Evolutionary conservation across 2,329 filamentous ascomycete genomes (phyloP).

Genomic region (Stemphylium vesicarium): DNA sequence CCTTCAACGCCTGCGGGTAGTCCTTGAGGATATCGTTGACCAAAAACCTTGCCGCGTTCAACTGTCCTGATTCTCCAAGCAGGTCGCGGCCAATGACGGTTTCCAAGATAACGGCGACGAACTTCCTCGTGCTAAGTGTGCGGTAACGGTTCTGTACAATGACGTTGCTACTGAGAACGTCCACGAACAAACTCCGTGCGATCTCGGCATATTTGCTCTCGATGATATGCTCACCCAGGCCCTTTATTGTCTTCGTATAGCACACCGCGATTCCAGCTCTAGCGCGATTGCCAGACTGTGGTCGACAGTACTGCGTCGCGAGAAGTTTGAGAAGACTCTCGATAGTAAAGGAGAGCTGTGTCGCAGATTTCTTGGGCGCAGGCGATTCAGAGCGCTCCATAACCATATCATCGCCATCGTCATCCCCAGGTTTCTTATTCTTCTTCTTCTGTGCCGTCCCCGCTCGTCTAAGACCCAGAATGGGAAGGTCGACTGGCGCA

Average conservation of each 20-base stretch:
- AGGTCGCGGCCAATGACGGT: conserved; percentile 81
- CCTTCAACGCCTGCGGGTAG: conserved; percentile 87
- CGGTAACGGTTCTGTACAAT: conserved; percentile 87
- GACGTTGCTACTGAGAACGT: conserved; percentile 76
- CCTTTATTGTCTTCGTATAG: conserved; percentile 80
- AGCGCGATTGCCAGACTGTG: conserved; percentile 78
- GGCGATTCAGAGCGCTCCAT: conserved; percentile 73
- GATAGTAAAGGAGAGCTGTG: conserved; percentile 74
- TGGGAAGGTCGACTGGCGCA: conserved; percentile 47
- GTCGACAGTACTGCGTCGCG: conserved; percentile 78
- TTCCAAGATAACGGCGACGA: conserved; percentile 82
- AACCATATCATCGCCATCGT: conserved; percentile 77
- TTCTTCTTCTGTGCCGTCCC: conserved; percentile 73
- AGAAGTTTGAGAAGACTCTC: conserved; percentile 79
- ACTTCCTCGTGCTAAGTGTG: conserved; percentile 81
- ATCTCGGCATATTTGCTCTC: conserved; percentile 84
- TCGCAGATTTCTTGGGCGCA: conserved; percentile 73
- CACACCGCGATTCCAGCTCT: conserved; percentile 85
- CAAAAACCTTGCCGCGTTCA: conserved; percentile 78
- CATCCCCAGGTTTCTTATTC: conserved; percentile 66
- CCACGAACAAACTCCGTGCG: conserved; percentile 78
- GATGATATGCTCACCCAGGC: conserved; percentile 80
- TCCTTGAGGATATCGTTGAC: conserved; percentile 92
- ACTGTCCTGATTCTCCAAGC: conserved; percentile 86
- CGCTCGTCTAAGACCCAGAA: conserved; percentile 53